phyloP scores from a whole-genome alignment of 2,329 filamentous ascomycete genomes.

The Hypoxylon sp. region DNA sequence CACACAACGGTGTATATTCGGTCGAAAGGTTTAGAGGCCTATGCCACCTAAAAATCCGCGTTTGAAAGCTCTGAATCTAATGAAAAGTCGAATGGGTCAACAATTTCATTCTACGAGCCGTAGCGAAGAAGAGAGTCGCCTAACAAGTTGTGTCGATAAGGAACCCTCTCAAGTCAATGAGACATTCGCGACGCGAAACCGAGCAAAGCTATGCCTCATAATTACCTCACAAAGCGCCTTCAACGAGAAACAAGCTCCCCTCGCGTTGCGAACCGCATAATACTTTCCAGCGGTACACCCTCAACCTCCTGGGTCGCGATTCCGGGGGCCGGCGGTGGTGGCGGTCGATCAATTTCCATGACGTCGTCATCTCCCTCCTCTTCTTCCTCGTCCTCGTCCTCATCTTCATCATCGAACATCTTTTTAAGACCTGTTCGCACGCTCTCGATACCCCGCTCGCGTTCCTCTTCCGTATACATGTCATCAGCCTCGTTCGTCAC shows the following conservation, averaged over 20 bases:
- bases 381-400: slow-evolving; percentile 67
- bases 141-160: not conserved
- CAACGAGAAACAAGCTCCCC: slow-evolving; percentile 42
- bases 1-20: not conserved
- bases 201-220: not conserved
- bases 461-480: slow-evolving; percentile 80
- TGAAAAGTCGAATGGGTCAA: not conserved
- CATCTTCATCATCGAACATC: slow-evolving; percentile 66
- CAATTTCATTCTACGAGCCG: not conserved
- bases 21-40: not conserved
- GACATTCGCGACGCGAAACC: not conserved
- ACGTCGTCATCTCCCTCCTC: slow-evolving; percentile 59
- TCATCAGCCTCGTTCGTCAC: slow-evolving; percentile 68
- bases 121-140: not conserved
- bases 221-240: slow-evolving; percentile 11
- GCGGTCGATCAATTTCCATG: slow-evolving; percentile 52
- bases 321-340: slow-evolving; percentile 50
- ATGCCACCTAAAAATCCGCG: not conserved
- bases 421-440: slow-evolving; percentile 79
- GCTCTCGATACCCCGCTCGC: slow-evolving; percentile 74
- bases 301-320: slow-evolving; percentile 49
- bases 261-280: slow-evolving; percentile 48
- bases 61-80: not conserved
- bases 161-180: not conserved
- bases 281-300: slow-evolving; percentile 47